phyloP scores from a whole-genome alignment of 805 yeast genomes.

The Saccharomycopsis schoenii region DNA sequence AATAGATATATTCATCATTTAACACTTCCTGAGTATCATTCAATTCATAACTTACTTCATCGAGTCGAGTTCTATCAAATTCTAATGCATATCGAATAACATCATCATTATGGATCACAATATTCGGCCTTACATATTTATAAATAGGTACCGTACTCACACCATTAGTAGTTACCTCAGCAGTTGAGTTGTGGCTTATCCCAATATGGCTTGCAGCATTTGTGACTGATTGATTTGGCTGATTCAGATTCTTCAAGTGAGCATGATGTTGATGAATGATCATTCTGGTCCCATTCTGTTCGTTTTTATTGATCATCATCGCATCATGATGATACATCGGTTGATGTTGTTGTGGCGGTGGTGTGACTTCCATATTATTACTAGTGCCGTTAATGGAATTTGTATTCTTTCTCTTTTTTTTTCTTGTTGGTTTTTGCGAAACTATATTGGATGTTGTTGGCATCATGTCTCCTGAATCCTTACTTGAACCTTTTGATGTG shows the following conservation, averaged over 20 bases:
- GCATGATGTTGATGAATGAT: conserved; percentile 19
- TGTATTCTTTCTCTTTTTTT: not conserved
- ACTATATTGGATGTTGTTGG: not conserved
- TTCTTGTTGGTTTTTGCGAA: not conserved
- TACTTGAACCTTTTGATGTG: not conserved
- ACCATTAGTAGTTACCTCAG: conserved; percentile 18
- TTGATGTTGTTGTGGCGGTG: not conserved
- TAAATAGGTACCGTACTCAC: conserved; percentile 9
- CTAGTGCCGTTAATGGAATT: not conserved
- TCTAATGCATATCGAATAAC: conserved; percentile 31
- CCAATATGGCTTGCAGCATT: not conserved
- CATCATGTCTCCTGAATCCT: not conserved
- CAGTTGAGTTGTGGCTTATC: not conserved
- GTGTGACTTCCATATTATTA: not conserved
- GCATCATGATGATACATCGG: not conserved
- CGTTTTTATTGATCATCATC: not conserved
- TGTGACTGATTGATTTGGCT: conserved; percentile 3
- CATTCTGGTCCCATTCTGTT: conserved; percentile 10
- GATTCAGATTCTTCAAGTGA: not conserved
- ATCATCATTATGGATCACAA: conserved; percentile 30
- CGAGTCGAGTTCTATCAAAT: conserved; percentile 40
- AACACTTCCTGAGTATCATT: not conserved
- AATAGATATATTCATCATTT: not conserved
- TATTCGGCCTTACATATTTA: conserved; percentile 16
- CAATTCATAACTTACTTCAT: conserved; percentile 40